Evolutionary conservation across 192 early-diverging fungal species (phyloP).

Genomic region (Entomortierella chlamydospora): DNA sequence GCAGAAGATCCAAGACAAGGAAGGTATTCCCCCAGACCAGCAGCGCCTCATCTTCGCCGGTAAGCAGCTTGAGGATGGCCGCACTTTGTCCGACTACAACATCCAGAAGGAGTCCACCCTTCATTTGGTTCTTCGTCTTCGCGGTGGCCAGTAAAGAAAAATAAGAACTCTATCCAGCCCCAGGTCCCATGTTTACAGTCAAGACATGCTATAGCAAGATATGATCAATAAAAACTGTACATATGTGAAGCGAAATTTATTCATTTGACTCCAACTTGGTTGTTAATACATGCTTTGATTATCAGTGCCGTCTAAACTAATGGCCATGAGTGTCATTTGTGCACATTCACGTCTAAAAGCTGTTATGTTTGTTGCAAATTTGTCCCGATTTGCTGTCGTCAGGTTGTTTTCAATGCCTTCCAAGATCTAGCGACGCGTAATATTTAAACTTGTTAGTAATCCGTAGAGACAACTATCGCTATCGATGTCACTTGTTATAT

Average conservation of each 20-base stretch:
- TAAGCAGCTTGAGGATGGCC: constrained; percentile 10
- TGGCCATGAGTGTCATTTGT: constrained; percentile 36
- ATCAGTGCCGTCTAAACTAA: constrained; percentile 5
- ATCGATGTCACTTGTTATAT: too few species aligned
- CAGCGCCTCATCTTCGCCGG: constrained; percentile 11
- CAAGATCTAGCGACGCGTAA: constrained; percentile 53
- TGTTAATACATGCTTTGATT: not conserved
- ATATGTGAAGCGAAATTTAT: not conserved
- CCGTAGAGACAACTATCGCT: too few species aligned
- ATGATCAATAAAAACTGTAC: constrained; percentile 10
- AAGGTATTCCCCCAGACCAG: constrained; percentile 15
- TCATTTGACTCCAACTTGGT: not conserved
- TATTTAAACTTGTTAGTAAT: too few species aligned
- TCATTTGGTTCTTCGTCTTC: constrained; percentile 75
- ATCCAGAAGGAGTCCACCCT: constrained; percentile 81
- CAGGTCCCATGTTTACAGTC: not conserved
- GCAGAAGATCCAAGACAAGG: constrained; percentile 34
- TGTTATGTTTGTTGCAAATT: constrained; percentile 72
- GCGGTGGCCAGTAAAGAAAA: constrained; percentile 70
- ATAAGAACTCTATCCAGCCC: not conserved
- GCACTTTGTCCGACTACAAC: constrained; percentile 49
- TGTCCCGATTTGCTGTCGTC: constrained; percentile 67
- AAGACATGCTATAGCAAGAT: not conserved
- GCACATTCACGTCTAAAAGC: constrained; percentile 59
- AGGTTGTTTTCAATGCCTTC: constrained; percentile 69